phyloP scores from a whole-genome alignment of 1,139 yeast species.

The Petasospora rhodanensis region DNA sequence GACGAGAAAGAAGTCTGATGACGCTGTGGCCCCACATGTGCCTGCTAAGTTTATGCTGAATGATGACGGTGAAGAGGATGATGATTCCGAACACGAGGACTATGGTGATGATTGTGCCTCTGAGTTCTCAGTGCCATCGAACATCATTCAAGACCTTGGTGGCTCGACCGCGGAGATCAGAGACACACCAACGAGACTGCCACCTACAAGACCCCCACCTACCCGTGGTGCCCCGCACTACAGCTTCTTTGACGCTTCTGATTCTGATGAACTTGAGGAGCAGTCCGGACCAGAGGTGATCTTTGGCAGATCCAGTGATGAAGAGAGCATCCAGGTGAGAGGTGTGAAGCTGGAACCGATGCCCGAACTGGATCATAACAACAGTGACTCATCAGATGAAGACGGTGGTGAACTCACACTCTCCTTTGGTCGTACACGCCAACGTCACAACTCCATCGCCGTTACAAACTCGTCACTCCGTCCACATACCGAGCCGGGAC shows the following conservation, averaged over 20 bases:
- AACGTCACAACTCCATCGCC: slow-evolving; percentile 13
- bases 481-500: slow-evolving; percentile 3
- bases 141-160: slow-evolving; percentile 9
- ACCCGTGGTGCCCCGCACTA: slow-evolving; percentile 22
- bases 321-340: too few species aligned
- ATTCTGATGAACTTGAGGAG: slow-evolving; percentile 9
- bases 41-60: slow-evolving; percentile 11
- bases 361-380: slow-evolving; percentile 2
- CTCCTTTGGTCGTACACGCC: slow-evolving; percentile 4
- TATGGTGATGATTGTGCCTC: slow-evolving; percentile 14
- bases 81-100: slow-evolving; percentile 8
- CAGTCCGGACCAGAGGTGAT: slow-evolving; percentile 14
- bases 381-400: slow-evolving; percentile 31
- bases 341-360: too few species aligned
- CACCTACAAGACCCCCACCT: slow-evolving; percentile 3
- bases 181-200: not conserved
- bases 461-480: too few species aligned
- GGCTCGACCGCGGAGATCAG: slow-evolving; percentile 1
- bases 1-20: slow-evolving; percentile 12
- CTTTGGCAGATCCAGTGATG: slow-evolving; percentile 14
- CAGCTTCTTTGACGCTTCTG: slow-evolving; percentile 22
- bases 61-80: slow-evolving; percentile 9
- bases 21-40: slow-evolving; percentile 20
- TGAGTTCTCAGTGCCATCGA: slow-evolving; percentile 20
- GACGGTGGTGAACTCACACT: slow-evolving; percentile 45